These are phyloP conservation scores for Trichophyton mentagrophytes DNA, from an alignment of 2,329 filamentous ascomycete genomes.

Conservation along the genomic window DNA sequence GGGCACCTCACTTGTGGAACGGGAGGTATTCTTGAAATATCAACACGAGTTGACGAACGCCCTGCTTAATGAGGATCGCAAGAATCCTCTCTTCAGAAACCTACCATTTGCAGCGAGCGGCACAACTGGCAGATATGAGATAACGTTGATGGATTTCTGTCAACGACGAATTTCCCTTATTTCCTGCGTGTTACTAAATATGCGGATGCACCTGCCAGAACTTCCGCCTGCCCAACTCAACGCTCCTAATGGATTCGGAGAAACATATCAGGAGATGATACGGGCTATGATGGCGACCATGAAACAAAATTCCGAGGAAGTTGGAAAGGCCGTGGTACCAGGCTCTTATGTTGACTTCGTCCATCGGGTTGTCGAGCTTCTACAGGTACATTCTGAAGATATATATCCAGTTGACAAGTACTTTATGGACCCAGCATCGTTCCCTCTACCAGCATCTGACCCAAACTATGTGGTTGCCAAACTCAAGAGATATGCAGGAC, in stretches of 20 bases:
- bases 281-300: conserved; percentile 47
- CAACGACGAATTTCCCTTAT: conserved; percentile 44
- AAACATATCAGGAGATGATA: conserved; percentile 40
- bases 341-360: conserved; percentile 51
- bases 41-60: conserved; percentile 46
- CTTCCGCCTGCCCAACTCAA: conserved; percentile 26
- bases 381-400: conserved; percentile 47
- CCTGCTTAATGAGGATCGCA: conserved; percentile 36
- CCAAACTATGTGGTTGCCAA: conserved; percentile 51
- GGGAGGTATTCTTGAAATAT: conserved; percentile 48
- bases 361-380: conserved; percentile 44
- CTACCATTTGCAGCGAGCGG: conserved; percentile 41
- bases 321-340: conserved; percentile 30
- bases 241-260: conserved; percentile 21
- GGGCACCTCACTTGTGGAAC: conserved; percentile 44
- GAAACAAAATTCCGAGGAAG: conserved; percentile 48
- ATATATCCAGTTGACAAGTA: conserved; percentile 46
- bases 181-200: conserved; percentile 46
- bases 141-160: conserved; percentile 41
- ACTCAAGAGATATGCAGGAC: conserved; percentile 46
- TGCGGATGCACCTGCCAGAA: conserved; percentile 39
- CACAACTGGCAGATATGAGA: conserved; percentile 30
- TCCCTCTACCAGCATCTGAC: conserved; percentile 48
- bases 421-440: conserved; percentile 48
- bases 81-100: conserved; percentile 42